Base-by-base conservation (phyloP, 2,329 filamentous ascomycete genomes). In the Stagonosporopsis vannaccii region DNA sequence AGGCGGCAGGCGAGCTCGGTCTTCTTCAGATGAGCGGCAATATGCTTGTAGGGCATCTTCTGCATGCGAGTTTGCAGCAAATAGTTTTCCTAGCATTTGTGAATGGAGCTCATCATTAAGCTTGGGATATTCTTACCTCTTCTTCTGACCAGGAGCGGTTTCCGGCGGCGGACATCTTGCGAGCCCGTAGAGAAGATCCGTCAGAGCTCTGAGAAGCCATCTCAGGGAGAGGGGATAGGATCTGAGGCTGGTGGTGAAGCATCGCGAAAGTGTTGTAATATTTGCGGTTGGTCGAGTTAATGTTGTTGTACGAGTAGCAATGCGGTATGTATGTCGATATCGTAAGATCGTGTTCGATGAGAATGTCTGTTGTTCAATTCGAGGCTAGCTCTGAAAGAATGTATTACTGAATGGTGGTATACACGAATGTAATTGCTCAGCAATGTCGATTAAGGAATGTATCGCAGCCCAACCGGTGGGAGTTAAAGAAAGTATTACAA, bases 11-110 rank as follows among this genome's bases (percentile, higher is more conserved):
- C 91, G 57, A 95, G 82, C 79, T 95, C 91, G 0, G 91, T 95
- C 82, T 95, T 96, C 79, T 92, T 91, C 65, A 95, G 80, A 68
- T 93, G 89, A 56, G 88, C 86, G 56, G 91, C 91, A 72, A 95
- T 95, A 74, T 94, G 90, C 82, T 94, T 95, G 79, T 95, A 95
- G 0, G 91, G 91, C 87, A 94, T 92, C 79, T 94, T 94, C 70
- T 93, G 90, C 69, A 91, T 85, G 56, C 91, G 89, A 58, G 90
- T 93, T 77, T 92, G 90, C 59, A 95, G 84, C 51, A 95, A 87
- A 75, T 94, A 95, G 55, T 87, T 84, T 79, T 95, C 91, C 90
- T 94, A 61, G 60, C 43, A 32, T n/a, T 11, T 54, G 67, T 73
- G 46, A 75, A 65, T 25, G 5, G n/a, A 7, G 20, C 26, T 3